These are phyloP conservation scores for Starmerella bombi DNA, from an alignment of 805 yeast genomes.

Conservation along the genomic window DNA sequence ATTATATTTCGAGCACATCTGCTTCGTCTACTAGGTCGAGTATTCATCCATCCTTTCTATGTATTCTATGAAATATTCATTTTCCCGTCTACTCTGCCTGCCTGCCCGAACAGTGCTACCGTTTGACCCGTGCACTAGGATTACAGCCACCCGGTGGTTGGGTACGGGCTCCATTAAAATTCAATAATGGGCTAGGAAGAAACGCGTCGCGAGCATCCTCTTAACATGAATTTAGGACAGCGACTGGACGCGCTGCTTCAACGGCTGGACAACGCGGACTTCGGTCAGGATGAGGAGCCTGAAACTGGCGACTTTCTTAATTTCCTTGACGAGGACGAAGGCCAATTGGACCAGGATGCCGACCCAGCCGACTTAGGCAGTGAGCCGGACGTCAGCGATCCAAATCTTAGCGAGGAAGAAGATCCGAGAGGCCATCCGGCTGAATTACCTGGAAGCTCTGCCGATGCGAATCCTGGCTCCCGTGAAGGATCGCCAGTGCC, in stretches of 20 bases:
- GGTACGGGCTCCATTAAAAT: background rate
- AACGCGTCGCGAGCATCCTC: background rate
- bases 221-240: slow-evolving; percentile 10
- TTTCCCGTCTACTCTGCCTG: too few relatives aligned
- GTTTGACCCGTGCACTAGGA: too few relatives aligned
- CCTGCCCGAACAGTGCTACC: too few relatives aligned
- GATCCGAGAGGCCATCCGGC: background rate
- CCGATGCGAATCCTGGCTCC: background rate
- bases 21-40: too few relatives aligned
- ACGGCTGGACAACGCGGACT: slow-evolving; percentile 4
- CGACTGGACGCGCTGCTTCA: slow-evolving; percentile 17
- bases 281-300: too few relatives aligned
- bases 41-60: too few relatives aligned
- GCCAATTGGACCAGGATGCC: slow-evolving; percentile 3
- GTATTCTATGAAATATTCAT: too few relatives aligned
- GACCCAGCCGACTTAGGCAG: background rate
- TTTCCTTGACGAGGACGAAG: slow-evolving; percentile 1
- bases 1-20: too few relatives aligned
- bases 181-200: background rate
- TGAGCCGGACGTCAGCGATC: background rate
- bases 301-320: background rate
- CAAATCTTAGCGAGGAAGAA: background rate
- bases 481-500: background rate
- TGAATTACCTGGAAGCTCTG: background rate
- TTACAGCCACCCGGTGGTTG: too few relatives aligned